Base-by-base conservation (phyloP, 106 monocot species). In the Chionographis japonica region DNA sequence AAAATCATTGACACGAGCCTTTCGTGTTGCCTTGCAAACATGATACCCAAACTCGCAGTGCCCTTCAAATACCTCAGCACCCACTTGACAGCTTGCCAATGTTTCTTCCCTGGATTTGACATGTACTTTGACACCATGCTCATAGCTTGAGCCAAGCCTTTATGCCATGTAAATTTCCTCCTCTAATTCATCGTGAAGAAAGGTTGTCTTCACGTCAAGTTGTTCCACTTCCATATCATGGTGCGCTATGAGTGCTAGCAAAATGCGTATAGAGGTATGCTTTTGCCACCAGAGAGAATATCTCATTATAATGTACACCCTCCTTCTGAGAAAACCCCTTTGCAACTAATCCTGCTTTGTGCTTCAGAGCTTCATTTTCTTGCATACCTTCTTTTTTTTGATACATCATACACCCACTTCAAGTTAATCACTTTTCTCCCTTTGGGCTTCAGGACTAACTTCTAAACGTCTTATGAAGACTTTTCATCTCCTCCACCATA, bases 161-260 rank as follows among this genome's bases (percentile, higher is more conserved):
- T 62, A 5, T 12, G 2, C 4, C 0, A 62, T 15, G 13, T 4
- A 56, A 18, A 56, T 56, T 4, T 4, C 13, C 13, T 56, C 55
- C 55, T n/a, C 55, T 3, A 56, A 56, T 9, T 56, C 55, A 4
- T 3, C 17, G 14, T 56, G 27, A 58, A 58, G 58, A 35, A 58
- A 58, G 19, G 58, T 27, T 46, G 46, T 46, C 17, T 58, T 58
- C 58, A 58, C 27, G 58, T 58, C 8, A 58, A 58, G 58, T 58
- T 58, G 58, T 58, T 58, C 58, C 20, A 58, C 6, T 8, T 58
- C 58, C 18, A 58, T 58, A 18, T 58, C 58, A 58, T 58, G 18
- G 3, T 58, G 58, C 35, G 3, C 27, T 7, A 58, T 10, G 9
- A 46, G 46, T 0, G 46, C 5, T 46, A 46, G 46, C 9, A 46